phyloP scores from a whole-genome alignment of 1,284 basidiomycete species.

The Apiotrichum akiyoshidainum region DNA sequence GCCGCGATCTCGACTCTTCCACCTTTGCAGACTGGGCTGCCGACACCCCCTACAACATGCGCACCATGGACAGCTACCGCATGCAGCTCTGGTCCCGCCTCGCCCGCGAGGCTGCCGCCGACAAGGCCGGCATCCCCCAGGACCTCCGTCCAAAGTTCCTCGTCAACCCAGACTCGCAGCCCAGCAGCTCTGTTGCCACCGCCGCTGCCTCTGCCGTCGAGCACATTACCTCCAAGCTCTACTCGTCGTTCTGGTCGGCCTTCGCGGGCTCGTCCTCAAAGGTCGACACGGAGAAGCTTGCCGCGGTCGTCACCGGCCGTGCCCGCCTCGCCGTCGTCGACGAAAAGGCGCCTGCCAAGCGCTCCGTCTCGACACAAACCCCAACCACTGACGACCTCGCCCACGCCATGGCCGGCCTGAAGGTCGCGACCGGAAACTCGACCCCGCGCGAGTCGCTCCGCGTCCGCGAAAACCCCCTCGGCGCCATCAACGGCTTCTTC shows the following conservation, averaged over 20 bases:
- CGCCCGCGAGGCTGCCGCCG: conserved; percentile 55
- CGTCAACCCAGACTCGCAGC: conserved; percentile 25
- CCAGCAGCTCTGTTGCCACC: conserved; percentile 18
- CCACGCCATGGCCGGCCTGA: conserved; percentile 33
- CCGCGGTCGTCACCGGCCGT: conserved; percentile 50
- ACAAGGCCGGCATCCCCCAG: conserved; percentile 38
- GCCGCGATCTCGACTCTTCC: conserved; percentile 57
- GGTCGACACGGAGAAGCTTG: conserved; percentile 50
- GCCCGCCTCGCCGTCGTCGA: conserved; percentile 48
- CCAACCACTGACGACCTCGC: conserved; percentile 24
- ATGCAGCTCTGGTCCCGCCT: conserved; percentile 85
- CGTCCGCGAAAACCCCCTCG: conserved; percentile 32
- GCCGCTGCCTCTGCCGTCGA: conserved; percentile 36
- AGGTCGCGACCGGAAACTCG: conserved; percentile 28
- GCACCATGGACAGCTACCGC: conserved; percentile 73
- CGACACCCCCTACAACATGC: conserved; percentile 72
- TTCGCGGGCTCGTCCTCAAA: conserved; percentile 37
- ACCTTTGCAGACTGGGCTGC: conserved; percentile 62
- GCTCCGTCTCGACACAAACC: conserved; percentile 3
- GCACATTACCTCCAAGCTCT: conserved; percentile 49
- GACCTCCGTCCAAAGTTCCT: conserved; percentile 50
- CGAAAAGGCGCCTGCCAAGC: conserved; percentile 8
- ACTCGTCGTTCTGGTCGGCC: conserved; percentile 51
- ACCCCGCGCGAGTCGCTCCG: conserved; percentile 16
- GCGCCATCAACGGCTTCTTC: conserved; percentile 27